phyloP scores from a whole-genome alignment of 768 basidiomycete genomes.

The Rossbeevera mucosa region DNA sequence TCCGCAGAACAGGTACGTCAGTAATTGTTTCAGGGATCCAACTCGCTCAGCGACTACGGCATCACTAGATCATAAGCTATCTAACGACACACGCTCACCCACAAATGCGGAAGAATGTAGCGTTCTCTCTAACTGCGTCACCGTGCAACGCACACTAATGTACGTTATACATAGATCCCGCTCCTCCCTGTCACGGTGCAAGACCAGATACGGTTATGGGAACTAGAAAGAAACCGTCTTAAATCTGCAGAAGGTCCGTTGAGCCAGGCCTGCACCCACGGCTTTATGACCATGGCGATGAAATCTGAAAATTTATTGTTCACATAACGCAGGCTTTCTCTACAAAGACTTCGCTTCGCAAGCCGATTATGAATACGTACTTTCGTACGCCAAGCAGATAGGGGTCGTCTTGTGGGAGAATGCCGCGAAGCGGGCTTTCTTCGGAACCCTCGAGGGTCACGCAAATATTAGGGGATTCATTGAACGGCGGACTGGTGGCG shows the following conservation, averaged over 20 bases:
- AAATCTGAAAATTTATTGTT: slow-evolving; percentile 1
- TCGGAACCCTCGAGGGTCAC: slow-evolving; percentile 75
- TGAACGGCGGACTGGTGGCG: slow-evolving; percentile 55
- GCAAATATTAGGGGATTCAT: slow-evolving; percentile 76
- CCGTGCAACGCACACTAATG: slow-evolving; percentile 4
- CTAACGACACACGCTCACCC: slow-evolving; percentile 93
- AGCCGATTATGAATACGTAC: slow-evolving; percentile 82
- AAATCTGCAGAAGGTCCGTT: slow-evolving; percentile 78
- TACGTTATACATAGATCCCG: slow-evolving; percentile 59
- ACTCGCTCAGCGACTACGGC: slow-evolving; percentile 13
- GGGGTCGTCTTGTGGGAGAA: slow-evolving; percentile 85
- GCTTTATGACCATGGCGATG: slow-evolving; percentile 7
- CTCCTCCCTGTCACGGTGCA: slow-evolving; percentile 95
- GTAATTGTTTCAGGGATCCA: slow-evolving; percentile 11
- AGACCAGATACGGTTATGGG: slow-evolving; percentile 97
- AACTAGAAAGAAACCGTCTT: slow-evolving; percentile 89
- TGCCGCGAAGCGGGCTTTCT: slow-evolving; percentile 68
- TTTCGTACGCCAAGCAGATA: slow-evolving; percentile 79
- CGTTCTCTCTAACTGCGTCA: slow-evolving; percentile 17
- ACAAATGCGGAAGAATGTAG: slow-evolving; percentile 93
- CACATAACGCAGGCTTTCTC: slow-evolving; percentile 60
- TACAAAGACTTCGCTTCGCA: slow-evolving; percentile 85
- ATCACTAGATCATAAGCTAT: slow-evolving; percentile 90
- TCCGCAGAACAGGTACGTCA: slow-evolving; percentile 84
- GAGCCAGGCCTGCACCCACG: slow-evolving; percentile 3